Conservation (phyloP, 768 basidiomycete genomes). For the Lentinula guzmanii region DNA sequence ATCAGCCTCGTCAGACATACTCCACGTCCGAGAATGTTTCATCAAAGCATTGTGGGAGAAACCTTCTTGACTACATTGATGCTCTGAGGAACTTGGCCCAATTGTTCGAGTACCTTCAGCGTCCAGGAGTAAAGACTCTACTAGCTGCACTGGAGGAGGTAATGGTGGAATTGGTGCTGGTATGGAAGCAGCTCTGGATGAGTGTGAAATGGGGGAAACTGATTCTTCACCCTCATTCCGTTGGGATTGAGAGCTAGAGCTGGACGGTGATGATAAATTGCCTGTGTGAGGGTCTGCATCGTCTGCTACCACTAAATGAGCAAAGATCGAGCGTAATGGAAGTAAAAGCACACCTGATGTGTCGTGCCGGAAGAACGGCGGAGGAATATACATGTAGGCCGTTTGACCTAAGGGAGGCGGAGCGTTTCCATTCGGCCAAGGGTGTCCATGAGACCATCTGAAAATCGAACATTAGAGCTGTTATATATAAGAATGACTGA, state of each 20-base stretch:
- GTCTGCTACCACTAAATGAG: neutral
- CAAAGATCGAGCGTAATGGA: constrained; percentile 3
- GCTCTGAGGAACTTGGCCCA: neutral
- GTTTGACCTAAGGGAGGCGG: constrained; percentile 26
- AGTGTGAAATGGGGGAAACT: neutral
- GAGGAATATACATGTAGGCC: constrained; percentile 27
- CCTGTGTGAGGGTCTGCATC: neutral
- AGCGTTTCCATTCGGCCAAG: constrained; percentile 25
- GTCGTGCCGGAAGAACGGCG: constrained; percentile 44
- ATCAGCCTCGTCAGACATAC: neutral
- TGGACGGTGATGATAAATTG: neutral
- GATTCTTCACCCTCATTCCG: neutral
- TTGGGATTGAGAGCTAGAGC: neutral
- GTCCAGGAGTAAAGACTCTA: neutral
- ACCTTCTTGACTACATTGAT: neutral
- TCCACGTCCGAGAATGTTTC: neutral
- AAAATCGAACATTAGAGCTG: constrained; percentile 32
- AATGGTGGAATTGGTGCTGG: neutral
- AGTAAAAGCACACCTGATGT: constrained; percentile 12
- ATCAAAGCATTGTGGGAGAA: neutral
- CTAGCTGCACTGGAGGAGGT: neutral
- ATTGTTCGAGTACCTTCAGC: neutral
- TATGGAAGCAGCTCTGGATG: neutral
- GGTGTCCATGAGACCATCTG: constrained; percentile 23
- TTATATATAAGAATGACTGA: constrained; percentile 28